Base-by-base conservation (phyloP, 805 yeast species). In the Lipomyces spencermartinsiae region DNA sequence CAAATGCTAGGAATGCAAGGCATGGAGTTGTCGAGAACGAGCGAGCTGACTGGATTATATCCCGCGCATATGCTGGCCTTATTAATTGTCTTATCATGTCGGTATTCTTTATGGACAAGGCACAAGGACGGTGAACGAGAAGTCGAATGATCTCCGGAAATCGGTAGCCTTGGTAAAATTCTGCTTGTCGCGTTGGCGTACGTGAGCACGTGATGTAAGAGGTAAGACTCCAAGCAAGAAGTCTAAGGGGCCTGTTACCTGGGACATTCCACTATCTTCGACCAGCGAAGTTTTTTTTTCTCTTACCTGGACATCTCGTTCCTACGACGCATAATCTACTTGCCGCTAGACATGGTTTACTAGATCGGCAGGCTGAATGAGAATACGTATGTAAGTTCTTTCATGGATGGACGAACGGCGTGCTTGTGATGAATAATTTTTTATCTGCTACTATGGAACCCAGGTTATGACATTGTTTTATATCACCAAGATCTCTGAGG, bases 401-500 rank as follows among this genome's bases (percentile, higher is more conserved):
- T 43, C 8, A 2, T 1, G 12, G 5, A 43, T 22, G 34, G 34
- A 55, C 12, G n/a, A 29, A n/a, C 31, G 34, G 22, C 10, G 16
- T 33, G 66, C 62, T 37, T 37, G 62, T 66, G 69, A 66, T 66
- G 69, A 66, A 34, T 58, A 66, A 19, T 2, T 10, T 60, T 49
- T 31, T 66, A 65, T 66, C 61, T 66, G 66, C 69, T 66, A 65
- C 69, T 29, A 58, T 54, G 49, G 65, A 59, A 59, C 65, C 35
- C 9, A 57, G 59, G 65, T 59, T 33, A 62, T 66, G 69, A 66
- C 63, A 58, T 62, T 43, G n/a, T 31, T 14, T 35, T 35, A 33
- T 65, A 65, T 65, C 69, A 66, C 69, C 69, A 66, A 66, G 69
- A 66, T 66, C 69, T 66, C 69, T 66, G 69, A 66, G 19, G 53